phyloP scores from a whole-genome alignment of 2,329 filamentous ascomycete species.

The Pseudogymnoascus verrucosus region DNA sequence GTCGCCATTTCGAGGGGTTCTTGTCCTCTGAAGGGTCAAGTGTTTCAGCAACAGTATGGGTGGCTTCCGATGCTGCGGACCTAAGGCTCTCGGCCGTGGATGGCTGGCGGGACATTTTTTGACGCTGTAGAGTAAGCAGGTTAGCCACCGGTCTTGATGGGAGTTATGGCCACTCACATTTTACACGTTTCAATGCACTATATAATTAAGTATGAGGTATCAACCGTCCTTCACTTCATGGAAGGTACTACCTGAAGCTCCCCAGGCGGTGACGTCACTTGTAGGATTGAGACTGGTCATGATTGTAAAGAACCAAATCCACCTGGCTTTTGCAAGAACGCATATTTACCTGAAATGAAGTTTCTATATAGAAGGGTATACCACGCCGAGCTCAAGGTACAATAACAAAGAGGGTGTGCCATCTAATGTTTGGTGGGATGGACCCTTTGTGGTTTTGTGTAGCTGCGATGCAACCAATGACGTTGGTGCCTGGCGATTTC shows the following conservation, averaged over 20 bases:
- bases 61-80: constrained; percentile 14
- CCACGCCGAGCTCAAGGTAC: background rate
- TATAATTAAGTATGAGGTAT: background rate
- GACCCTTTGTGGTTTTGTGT: background rate
- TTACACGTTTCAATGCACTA: background rate
- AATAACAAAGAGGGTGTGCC: background rate
- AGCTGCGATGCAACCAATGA: background rate
- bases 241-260: background rate
- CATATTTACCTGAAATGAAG: background rate
- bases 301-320: background rate
- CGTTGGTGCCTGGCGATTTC: background rate
- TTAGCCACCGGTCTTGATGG: background rate
- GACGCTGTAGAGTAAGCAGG: background rate
- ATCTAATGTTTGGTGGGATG: background rate
- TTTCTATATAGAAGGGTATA: background rate
- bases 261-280: background rate
- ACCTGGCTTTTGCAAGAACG: background rate
- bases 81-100: constrained; percentile 19
- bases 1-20: constrained; percentile 14
- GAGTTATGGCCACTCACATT: background rate
- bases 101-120: constrained; percentile 20
- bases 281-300: background rate
- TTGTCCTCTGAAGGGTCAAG: constrained; percentile 11
- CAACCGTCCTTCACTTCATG: background rate
- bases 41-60: constrained; percentile 13